Conservation (phyloP, 106 monocot species). For the Ottelia alismoides region DNA sequence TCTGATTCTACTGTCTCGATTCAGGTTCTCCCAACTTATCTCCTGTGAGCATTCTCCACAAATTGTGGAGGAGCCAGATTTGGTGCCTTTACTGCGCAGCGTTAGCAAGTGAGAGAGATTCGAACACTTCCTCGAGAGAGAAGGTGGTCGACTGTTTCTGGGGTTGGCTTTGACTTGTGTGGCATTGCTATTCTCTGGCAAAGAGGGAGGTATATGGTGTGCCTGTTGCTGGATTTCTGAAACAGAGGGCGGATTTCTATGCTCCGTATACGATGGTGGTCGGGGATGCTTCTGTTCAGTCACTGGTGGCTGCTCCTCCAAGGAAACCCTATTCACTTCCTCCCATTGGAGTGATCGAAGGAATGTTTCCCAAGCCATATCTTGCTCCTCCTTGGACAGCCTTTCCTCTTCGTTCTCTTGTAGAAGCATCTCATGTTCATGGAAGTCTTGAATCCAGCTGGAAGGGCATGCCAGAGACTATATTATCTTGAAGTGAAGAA, state of each 20-base stretch:
- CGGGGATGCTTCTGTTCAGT: background rate
- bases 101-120: slow-evolving; percentile 84
- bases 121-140: slow-evolving; percentile 62
- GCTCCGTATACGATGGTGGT: background rate
- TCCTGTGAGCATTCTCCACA: slow-evolving; percentile 75
- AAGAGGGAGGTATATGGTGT: slow-evolving; percentile 1
- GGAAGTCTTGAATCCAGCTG: slow-evolving; percentile 95
- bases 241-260: background rate
- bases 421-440: slow-evolving; percentile 86
- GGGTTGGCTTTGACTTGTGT: background rate
- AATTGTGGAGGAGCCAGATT: slow-evolving; percentile 40
- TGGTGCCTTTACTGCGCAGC: slow-evolving; percentile 67
- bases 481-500: background rate
- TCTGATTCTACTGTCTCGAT: slow-evolving; percentile 50
- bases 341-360: slow-evolving; percentile 49
- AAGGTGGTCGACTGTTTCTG: background rate
- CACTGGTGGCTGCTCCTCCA: slow-evolving; percentile 1
- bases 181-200: background rate
- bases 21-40: slow-evolving; percentile 93
- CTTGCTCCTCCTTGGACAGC: slow-evolving; percentile 91
- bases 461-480: background rate
- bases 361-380: slow-evolving; percentile 68
- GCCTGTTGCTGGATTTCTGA: background rate
- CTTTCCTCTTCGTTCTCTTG: slow-evolving; percentile 94
- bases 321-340: slow-evolving; percentile 31